Evolutionary conservation across 192 early-diverging fungal genomes (phyloP), one percentile per base, ranked within the genome.

Genomic region (Coemansia sp.): DNA sequence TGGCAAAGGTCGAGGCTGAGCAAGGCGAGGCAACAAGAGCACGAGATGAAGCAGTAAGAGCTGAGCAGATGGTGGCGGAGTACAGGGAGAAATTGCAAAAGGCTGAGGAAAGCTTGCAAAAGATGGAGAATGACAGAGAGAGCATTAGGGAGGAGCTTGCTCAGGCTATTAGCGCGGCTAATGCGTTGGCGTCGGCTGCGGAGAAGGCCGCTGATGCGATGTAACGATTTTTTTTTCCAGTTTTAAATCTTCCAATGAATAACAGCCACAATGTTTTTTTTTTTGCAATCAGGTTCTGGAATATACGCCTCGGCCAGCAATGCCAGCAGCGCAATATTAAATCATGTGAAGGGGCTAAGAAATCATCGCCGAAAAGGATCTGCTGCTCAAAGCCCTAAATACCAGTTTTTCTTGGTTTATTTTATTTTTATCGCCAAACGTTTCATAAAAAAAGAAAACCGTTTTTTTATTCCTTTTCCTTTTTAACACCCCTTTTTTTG

Each of bases 171-270:
- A 50, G 54, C 5, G 77, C 77, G 0, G 77, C 77, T 3, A 71
- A 67, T 32, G 57, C 65, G 10, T 51, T 80, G 61, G 73, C 77
- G 18, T 30, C 68, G 63, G 77, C 77, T 17, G 77, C 77, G 8
- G 77, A 80, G 51, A 71, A 68, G 68, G 77, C 77, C 5, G 72
- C 63, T 14, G 77, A 80, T 36, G 52, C 52, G 4, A 0, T 55
- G 38, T 58, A 56, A 18, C 57, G 56, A 2, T 22, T 10, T 33
- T 54, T 68, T 42, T 40, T 30, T 18, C 31, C 5, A 12, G 11
- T 55, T 55, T 55, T 55, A 30, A 28, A 11, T 30, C 42, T 12
- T 45, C 42, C 42, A 45, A 45, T 45, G 42, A 16, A 45, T 16
- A 12, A 45, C 4, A 45, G 42, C 42, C 42, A 45, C 7, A 45